Percentiles rank a stretch among this genome's conserved stretches.
These are phyloP conservation scores for Xerocomus amazonicus DNA, from an alignment of 1,284 basidiomycete species.

Conservation along the genomic window DNA sequence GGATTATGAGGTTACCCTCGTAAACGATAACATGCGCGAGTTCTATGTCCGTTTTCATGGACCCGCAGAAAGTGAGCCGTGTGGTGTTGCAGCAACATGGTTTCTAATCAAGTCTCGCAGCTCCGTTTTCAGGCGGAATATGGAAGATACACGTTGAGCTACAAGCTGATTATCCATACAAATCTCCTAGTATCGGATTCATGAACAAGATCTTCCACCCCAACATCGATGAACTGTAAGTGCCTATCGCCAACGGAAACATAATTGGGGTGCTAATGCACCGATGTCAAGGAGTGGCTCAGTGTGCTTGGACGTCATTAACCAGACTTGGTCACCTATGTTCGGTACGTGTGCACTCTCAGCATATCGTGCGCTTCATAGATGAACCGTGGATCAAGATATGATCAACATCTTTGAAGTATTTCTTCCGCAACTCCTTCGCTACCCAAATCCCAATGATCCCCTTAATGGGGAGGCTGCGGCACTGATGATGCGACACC, in stretches of 20 bases:
- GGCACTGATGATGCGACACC: slow-evolving; percentile 93
- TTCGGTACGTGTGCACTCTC: slow-evolving; percentile 59
- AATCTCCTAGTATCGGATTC: slow-evolving; percentile 98
- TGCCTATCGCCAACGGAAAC: slow-evolving; percentile 5
- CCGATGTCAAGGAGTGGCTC: slow-evolving; percentile 72
- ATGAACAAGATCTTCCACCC: slow-evolving; percentile 99
- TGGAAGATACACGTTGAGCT: slow-evolving; percentile 99
- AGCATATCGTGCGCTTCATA: slow-evolving; percentile 3
- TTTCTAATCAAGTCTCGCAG: slow-evolving; percentile 41
- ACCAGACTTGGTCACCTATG: slow-evolving; percentile 99
- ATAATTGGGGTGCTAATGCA: slow-evolving; percentile 2
- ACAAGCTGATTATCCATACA: slow-evolving; percentile 99
- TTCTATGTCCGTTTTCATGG: slow-evolving; percentile 97
- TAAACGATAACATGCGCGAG: slow-evolving; percentile 99
- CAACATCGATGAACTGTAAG: slow-evolving; percentile 94
- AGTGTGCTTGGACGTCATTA: slow-evolving; percentile 95
- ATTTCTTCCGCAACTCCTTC: slow-evolving; percentile 93
- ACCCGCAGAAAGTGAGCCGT: slow-evolving; percentile 83
- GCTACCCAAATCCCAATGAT: slow-evolving; percentile 98
- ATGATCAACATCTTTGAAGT: slow-evolving; percentile 99
- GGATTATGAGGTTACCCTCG: slow-evolving; percentile 94
- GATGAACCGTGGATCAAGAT: slow-evolving; percentile 48
- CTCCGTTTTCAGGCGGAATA: slow-evolving; percentile 92
- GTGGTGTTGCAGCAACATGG: slow-evolving; percentile 2
- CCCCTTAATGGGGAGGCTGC: slow-evolving; percentile 98